Evolutionary conservation across 2,329 filamentous ascomycete species (phyloP).

Genomic region (Penicillium brevicompactum): DNA sequence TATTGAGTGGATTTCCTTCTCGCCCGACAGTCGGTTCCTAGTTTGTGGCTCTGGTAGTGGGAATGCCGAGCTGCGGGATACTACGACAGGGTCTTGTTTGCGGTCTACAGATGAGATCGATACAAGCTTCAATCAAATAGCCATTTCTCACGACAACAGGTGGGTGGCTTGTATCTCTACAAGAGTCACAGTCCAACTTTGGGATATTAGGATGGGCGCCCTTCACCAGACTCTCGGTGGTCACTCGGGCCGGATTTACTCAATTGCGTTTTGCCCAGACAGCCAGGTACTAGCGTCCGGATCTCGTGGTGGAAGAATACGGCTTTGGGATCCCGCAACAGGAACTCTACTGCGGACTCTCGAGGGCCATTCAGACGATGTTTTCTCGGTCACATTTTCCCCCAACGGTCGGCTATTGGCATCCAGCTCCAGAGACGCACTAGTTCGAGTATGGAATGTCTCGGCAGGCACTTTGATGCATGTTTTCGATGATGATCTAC

Average conservation of each 20-base stretch:
- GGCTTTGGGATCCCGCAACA: conserved; percentile 14
- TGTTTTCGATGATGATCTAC: too few relatives aligned
- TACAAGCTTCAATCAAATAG: neutral
- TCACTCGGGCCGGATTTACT: neutral
- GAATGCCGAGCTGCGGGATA: too few relatives aligned
- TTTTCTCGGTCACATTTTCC: conserved; percentile 18
- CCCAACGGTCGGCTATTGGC: conserved; percentile 17
- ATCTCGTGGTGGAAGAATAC: conserved; percentile 6
- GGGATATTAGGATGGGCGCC: neutral
- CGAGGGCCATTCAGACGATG: conserved; percentile 7
- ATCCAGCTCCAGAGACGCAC: conserved; percentile 5
- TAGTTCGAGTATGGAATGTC: conserved; percentile 7
- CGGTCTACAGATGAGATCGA: too few relatives aligned
- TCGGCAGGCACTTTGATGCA: neutral
- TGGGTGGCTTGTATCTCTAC: neutral
- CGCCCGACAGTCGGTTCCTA: too few relatives aligned
- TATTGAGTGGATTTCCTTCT: too few relatives aligned
- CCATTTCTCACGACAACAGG: neutral
- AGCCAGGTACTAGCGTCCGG: neutral
- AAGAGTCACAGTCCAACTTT: too few relatives aligned
- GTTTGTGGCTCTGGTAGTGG: too few relatives aligned
- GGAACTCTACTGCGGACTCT: conserved; percentile 9
- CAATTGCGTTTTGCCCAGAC: conserved; percentile 3
- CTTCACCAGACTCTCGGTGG: neutral
- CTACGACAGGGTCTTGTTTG: too few relatives aligned